phyloP scores from a whole-genome alignment of 78 protist species.

The Blattamonas nauphoetae region DNA sequence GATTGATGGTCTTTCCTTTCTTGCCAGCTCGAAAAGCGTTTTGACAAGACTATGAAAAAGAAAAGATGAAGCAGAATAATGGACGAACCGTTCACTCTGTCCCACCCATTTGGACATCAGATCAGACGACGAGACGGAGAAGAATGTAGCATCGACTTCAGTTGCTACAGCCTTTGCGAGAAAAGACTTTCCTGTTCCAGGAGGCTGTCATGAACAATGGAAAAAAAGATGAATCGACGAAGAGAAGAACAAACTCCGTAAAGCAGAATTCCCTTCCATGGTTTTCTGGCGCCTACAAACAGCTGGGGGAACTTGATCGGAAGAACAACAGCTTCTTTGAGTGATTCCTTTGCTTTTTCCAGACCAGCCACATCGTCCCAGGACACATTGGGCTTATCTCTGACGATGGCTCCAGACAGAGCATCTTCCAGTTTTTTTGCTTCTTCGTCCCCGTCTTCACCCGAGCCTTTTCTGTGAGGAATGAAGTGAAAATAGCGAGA shows the following conservation, averaged over 20 bases:
- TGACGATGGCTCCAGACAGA: slow-evolving; percentile 68
- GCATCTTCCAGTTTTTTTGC: too few species aligned
- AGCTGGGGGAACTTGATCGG: slow-evolving; percentile 90
- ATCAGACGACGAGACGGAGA: slow-evolving; percentile 81
- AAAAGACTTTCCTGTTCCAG: slow-evolving; percentile 91
- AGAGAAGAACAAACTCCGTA: too few species aligned
- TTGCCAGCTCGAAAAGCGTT: slow-evolving; percentile 84
- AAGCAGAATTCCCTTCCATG: slow-evolving; percentile 94
- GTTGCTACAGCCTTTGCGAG: slow-evolving; percentile 97
- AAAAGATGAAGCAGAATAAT: not conserved
- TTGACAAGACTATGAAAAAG: slow-evolving; percentile 53
- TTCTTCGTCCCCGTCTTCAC: too few species aligned
- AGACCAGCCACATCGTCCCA: slow-evolving; percentile 95
- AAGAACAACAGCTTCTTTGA: slow-evolving; percentile 86
- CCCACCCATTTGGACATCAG: slow-evolving; percentile 90
- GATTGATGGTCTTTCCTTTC: slow-evolving; percentile 70
- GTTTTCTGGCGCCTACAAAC: slow-evolving; percentile 80
- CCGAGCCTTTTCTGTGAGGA: too few species aligned
- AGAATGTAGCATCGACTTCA: slow-evolving; percentile 86
- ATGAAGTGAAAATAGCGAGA: too few species aligned
- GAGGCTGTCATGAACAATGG: too few species aligned
- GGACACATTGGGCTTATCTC: slow-evolving; percentile 87
- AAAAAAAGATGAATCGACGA: too few species aligned
- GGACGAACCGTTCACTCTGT: slow-evolving; percentile 65
- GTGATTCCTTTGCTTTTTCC: slow-evolving; percentile 82